These are phyloP conservation scores for Platanthera zijinensis DNA, from an alignment of 106 monocot genomes.

Conservation along the genomic window DNA sequence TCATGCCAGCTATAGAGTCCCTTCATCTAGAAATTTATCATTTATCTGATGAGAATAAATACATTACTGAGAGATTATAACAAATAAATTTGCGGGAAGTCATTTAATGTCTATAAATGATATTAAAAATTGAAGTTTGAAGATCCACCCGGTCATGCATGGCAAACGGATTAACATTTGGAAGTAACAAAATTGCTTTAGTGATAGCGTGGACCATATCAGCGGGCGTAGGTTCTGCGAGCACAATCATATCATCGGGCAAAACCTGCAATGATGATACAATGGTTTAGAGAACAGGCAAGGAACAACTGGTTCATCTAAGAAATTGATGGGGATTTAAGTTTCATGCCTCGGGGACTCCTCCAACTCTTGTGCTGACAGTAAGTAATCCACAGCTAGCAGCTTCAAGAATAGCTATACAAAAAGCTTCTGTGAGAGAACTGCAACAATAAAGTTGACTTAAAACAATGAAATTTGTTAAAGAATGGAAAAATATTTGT, in stretches of 20 bases:
- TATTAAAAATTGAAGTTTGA: background rate
- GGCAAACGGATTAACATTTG: constrained; percentile 59
- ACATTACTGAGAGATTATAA: background rate
- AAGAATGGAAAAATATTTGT: background rate
- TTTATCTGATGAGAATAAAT: constrained; percentile 4
- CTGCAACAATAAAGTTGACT: constrained; percentile 24
- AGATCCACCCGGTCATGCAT: constrained; percentile 72
- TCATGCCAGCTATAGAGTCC: constrained; percentile 93
- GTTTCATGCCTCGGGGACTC: constrained; percentile 78
- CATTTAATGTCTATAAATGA: background rate
- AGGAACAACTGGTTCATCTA: background rate
- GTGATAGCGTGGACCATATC: constrained; percentile 78
- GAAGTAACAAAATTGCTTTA: constrained; percentile 86
- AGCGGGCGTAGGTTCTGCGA: constrained; percentile 76
- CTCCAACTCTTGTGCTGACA: constrained; percentile 97
- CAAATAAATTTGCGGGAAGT: background rate
- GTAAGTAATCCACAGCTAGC: constrained; percentile 97
- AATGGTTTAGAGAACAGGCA: background rate
- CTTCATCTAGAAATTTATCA: constrained; percentile 56
- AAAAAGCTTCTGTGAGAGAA: constrained; percentile 99
- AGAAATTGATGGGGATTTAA: background rate
- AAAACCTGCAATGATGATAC: constrained; percentile 52
- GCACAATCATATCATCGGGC: constrained; percentile 95
- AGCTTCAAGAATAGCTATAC: constrained; percentile 98
- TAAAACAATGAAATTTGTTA: background rate